Base-by-base conservation (phyloP, 805 yeast genomes). In the Ogataea populi-albae region DNA sequence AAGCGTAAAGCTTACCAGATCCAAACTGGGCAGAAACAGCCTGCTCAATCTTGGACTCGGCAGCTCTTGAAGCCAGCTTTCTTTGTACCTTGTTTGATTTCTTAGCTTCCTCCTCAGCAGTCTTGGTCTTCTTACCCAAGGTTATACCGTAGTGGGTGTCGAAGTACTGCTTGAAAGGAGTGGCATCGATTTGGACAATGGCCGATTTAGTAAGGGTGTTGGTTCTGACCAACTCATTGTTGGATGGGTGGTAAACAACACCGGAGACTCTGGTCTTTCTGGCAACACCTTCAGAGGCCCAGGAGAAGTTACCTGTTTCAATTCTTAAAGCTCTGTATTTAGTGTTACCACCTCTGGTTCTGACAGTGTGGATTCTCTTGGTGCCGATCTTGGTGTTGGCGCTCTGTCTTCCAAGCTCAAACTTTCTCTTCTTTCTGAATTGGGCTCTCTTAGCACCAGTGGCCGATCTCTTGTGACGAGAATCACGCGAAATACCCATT, bases 401-500 rank as follows among this genome's bases (percentile, higher is more conserved):
- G 64, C 96, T 81, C 80, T 93, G 98, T 78, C 98, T 93, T 64
- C 98, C 98, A 72, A 86, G 82, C 79, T 91, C 98, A 69, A 93
- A 91, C 94, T 91, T 93, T 82, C 98, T 81, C 96, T 91, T 91
- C 91, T 91, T 91, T 87, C 98, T 91, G 95, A 82, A 86, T 76
- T 88, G 95, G 74, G 98, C 98, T 77, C 97, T 88, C 77, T 88
- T 89, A 71, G 98, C 98, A 85, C 98, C 98, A 68, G 98, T 89
- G 74, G 94, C 95, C 65, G 97, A 76, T 77, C 98, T 94, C 86
- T 91, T 91, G 89, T 93, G 98, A 79, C 97, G 96, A 74, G 98
- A 91, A 81, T 93, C 98, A 81, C 98, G 91, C 75, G 98, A 88
- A 85, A 91, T 91, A 89, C 98, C 98, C 98, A 91, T 91, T 72